These are phyloP conservation scores for Colletotrichum paranaense DNA, from an alignment of 2,329 filamentous ascomycete species.

Conservation along the genomic window DNA sequence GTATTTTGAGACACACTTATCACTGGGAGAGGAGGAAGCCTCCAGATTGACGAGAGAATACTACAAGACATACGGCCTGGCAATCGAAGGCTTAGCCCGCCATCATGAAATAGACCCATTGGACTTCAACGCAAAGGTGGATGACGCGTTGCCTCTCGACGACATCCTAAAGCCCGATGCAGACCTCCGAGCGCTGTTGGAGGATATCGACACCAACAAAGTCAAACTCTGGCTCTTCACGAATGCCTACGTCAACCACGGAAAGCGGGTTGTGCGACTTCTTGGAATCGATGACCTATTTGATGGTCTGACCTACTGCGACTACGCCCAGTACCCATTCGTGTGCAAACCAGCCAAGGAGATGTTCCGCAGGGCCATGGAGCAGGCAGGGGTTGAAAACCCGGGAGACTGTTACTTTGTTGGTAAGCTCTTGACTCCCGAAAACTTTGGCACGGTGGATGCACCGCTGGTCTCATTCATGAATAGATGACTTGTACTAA, in stretches of 20 bases:
- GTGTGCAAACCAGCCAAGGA: slow-evolving; percentile 87
- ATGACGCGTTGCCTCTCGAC: slow-evolving; percentile 92
- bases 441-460: neutral
- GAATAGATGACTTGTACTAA: neutral
- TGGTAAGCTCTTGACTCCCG: slow-evolving; percentile 66
- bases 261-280: slow-evolving; percentile 82
- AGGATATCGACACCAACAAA: slow-evolving; percentile 84
- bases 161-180: slow-evolving; percentile 85
- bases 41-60: slow-evolving; percentile 87
- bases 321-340: slow-evolving; percentile 80
- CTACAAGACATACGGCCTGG: slow-evolving; percentile 94
- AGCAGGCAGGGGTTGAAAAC: slow-evolving; percentile 77
- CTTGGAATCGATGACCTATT: slow-evolving; percentile 89
- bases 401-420: slow-evolving; percentile 89
- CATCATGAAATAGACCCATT: slow-evolving; percentile 96
- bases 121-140: slow-evolving; percentile 93
- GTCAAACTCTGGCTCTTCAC: slow-evolving; percentile 96
- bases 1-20: slow-evolving; percentile 75
- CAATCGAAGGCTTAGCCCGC: slow-evolving; percentile 92
- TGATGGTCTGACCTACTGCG: slow-evolving; percentile 94
- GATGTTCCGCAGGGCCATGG: slow-evolving; percentile 92
- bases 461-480: neutral
- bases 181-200: slow-evolving; percentile 78
- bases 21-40: slow-evolving; percentile 81
- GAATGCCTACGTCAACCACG: slow-evolving; percentile 94